Base-by-base conservation (phyloP, 129 eudicot species). In the Ambrosia artemisiifolia region DNA sequence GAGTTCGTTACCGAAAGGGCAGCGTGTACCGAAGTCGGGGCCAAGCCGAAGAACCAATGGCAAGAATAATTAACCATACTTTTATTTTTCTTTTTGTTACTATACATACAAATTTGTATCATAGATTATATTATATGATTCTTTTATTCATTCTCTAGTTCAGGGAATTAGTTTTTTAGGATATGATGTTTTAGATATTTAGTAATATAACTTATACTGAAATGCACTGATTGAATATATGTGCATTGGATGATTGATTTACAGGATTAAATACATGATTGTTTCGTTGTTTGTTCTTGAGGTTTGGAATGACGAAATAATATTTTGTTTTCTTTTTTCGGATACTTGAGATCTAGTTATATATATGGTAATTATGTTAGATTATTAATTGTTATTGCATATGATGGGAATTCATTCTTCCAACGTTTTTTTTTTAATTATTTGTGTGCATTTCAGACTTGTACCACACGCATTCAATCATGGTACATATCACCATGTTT, bases 11-110 rank as follows among this genome's bases (percentile, higher is more conserved):
- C 82, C 77, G 18, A 78, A 78, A 63, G 65, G 76, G 20, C 40
- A 7, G 2, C 82, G 72, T 30, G 82, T 78, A 7, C 82, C 82
- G 49, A 13, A 71, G 20, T 78, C 82, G 5, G 82, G 72, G 13
- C 82, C 82, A 1, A 78, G 77, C 66, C 63, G 42, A 34, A 51
- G 82, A 62, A 78, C 81, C 63, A 78, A 78, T 49, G 76, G 60
- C 65, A 10, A 24, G 38, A 42, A 78, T 17, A 49, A 53, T 33
- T 78, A 71, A 70, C 63, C 59, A 6, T 63, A 5, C 17, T 6
- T 62, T 14, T 4, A 5, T 3, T 50, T 18, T 1, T 9, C 9
- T 44, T 38, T 71, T 12, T 17, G 12, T 53, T 44, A 17, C 14
- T 72, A 34, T 44, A 54, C 11, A 5, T 64, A 51, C 18, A 62